Percentiles rank a stretch among this genome's conserved stretches.
These are phyloP conservation scores for Macrolepiota fuliginosa DNA, from an alignment of 768 basidiomycete genomes.

Conservation along the genomic window DNA sequence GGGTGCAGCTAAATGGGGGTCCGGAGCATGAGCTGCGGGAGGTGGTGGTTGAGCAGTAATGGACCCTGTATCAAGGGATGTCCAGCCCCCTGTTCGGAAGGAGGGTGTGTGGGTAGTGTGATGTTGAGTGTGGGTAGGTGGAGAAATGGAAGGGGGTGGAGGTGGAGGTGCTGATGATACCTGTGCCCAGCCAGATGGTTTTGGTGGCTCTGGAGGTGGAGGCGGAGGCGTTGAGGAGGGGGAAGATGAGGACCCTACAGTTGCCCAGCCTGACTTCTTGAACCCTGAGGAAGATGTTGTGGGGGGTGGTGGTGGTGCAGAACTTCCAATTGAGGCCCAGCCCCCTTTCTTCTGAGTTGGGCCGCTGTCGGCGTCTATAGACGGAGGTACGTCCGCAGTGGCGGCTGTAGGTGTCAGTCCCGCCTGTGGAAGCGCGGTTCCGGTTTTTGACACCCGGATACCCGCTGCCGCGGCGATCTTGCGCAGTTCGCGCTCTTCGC, in stretches of 20 bases:
- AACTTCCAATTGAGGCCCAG: slow-evolving; percentile 42
- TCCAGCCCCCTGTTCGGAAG: slow-evolving; percentile 67
- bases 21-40: slow-evolving; percentile 17
- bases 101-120: slow-evolving; percentile 33
- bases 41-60: slow-evolving; percentile 19
- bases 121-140: not conserved
- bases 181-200: slow-evolving; percentile 11
- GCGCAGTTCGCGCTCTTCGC: slow-evolving; percentile 82
- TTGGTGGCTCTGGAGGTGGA: slow-evolving; percentile 14
- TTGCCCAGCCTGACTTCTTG: slow-evolving; percentile 50
- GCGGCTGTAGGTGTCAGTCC: slow-evolving; percentile 21
- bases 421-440: slow-evolving; percentile 2
- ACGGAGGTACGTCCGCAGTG: slow-evolving; percentile 16
- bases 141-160: slow-evolving; percentile 13
- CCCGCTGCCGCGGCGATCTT: slow-evolving; percentile 84
- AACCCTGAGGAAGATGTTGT: slow-evolving; percentile 28
- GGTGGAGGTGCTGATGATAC: slow-evolving; percentile 16
- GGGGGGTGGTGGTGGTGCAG: slow-evolving; percentile 14
- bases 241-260: slow-evolving; percentile 32
- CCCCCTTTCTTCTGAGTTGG: slow-evolving; percentile 42
- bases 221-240: slow-evolving; percentile 15
- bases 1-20: slow-evolving; percentile 21
- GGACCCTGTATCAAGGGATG: slow-evolving; percentile 55
- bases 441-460: slow-evolving; percentile 60
- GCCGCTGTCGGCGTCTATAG: slow-evolving; percentile 19